phyloP scores from a whole-genome alignment of 306 rosid genomes.

The Carpinus fangiana region DNA sequence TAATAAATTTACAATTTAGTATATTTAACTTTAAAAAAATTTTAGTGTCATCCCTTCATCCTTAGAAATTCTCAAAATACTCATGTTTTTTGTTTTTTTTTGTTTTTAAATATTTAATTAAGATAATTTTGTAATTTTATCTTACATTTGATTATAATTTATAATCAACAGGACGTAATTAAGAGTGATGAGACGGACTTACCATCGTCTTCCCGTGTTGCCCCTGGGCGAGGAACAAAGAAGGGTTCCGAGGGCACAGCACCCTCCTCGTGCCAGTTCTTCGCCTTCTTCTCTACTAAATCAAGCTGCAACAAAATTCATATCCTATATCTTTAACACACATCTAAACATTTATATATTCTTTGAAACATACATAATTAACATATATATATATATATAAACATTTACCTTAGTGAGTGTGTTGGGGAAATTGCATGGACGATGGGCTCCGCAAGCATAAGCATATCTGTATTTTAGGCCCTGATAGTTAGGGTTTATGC shows the following conservation, averaged over 20 bases:
- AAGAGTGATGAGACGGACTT: background rate
- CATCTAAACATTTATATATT: background rate
- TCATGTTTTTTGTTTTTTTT: too few relatives aligned
- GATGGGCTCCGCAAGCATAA: slow-evolving; percentile 92
- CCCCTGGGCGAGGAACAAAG: slow-evolving; percentile 90
- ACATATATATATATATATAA: background rate
- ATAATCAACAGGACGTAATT: background rate
- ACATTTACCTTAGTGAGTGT: slow-evolving; percentile 73
- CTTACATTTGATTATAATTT: background rate
- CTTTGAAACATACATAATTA: too few relatives aligned
- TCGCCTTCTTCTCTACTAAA: slow-evolving; percentile 59
- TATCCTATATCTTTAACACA: slow-evolving; percentile 7
- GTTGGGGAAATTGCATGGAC: slow-evolving; percentile 98
- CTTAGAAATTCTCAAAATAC: too few relatives aligned
- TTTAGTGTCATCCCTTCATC: too few relatives aligned
- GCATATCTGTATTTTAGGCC: slow-evolving; percentile 86
- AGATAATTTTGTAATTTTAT: too few relatives aligned
- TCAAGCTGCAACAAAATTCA: slow-evolving; percentile 55
- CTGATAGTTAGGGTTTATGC: slow-evolving; percentile 69
- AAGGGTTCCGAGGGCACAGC: slow-evolving; percentile 87
- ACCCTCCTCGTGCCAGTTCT: slow-evolving; percentile 82
- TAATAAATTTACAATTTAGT: too few relatives aligned
- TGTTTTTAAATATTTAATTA: too few relatives aligned
- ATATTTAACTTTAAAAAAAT: too few relatives aligned
- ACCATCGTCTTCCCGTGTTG: slow-evolving; percentile 94